Evolutionary conservation across 2,329 filamentous ascomycete species (phyloP).

Genomic region (Sporothrix schenckii): DNA sequence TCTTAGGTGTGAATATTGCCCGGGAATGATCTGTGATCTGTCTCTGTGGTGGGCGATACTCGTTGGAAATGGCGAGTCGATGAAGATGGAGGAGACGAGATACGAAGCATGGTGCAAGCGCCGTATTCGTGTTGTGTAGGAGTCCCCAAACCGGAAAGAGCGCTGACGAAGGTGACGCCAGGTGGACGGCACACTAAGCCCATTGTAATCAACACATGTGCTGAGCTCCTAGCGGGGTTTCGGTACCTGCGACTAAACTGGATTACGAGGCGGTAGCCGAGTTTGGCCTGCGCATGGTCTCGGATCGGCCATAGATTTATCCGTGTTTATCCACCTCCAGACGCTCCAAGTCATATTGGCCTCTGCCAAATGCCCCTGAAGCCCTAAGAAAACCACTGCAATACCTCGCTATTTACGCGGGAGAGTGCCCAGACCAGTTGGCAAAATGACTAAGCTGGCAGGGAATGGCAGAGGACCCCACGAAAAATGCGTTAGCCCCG

Average conservation of each 20-base stretch:
- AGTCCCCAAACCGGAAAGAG: conserved; percentile 13
- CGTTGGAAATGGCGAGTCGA: background rate
- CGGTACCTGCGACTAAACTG: conserved; percentile 20
- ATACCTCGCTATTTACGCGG: background rate
- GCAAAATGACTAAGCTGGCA: conserved; percentile 22
- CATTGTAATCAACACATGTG: background rate
- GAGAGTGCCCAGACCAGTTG: background rate
- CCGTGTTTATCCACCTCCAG: background rate
- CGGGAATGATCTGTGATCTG: too few species aligned
- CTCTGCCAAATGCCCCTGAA: conserved; percentile 23
- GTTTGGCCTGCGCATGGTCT: background rate
- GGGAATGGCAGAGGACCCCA: conserved; percentile 22
- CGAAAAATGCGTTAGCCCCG: conserved; percentile 31
- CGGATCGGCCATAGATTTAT: conserved; percentile 21
- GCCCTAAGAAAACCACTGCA: conserved; percentile 26
- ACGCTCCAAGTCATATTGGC: background rate
- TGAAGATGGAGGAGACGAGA: background rate
- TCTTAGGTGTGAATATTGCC: background rate
- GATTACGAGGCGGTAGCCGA: background rate
- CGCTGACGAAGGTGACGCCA: conserved; percentile 29
- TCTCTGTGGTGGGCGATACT: background rate
- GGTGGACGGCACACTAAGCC: conserved; percentile 4
- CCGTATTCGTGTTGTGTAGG: conserved; percentile 1
- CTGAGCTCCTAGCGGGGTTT: conserved; percentile 25
- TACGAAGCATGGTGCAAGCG: background rate